Evolutionary conservation across 2,329 filamentous ascomycete species (phyloP).

Genomic region (Ascosphaera pollenicola): DNA sequence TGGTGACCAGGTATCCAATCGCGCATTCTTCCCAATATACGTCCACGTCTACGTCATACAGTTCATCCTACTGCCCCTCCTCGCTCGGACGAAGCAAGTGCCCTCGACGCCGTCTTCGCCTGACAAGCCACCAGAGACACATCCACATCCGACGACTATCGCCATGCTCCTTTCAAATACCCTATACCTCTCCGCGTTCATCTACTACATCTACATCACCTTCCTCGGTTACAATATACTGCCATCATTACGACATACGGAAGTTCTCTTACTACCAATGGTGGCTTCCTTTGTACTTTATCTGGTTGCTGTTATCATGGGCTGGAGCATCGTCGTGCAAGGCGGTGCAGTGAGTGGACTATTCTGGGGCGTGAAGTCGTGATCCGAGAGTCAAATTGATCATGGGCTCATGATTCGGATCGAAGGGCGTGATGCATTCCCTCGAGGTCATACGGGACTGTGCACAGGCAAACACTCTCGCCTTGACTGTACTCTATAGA

Average conservation of each 20-base stretch:
- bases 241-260: slow-evolving; percentile 44
- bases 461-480: too few species aligned
- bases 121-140: slow-evolving; percentile 37
- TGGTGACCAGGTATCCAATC: slow-evolving; percentile 31
- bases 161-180: slow-evolving; percentile 39
- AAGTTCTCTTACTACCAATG: slow-evolving; percentile 40
- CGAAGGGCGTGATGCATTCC: too few species aligned
- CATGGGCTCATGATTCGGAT: too few species aligned
- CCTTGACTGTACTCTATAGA: too few species aligned
- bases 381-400: too few species aligned
- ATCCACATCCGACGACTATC: slow-evolving; percentile 18
- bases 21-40: slow-evolving; percentile 46
- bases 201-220: slow-evolving; percentile 46
- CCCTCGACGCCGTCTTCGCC: slow-evolving; percentile 29
- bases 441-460: too few species aligned
- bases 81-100: slow-evolving; percentile 21
- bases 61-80: slow-evolving; percentile 42
- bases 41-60: slow-evolving; percentile 44
- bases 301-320: slow-evolving; percentile 27
- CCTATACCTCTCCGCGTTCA: slow-evolving; percentile 41
- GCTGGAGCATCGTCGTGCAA: slow-evolving; percentile 23
- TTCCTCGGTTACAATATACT: slow-evolving; percentile 49
- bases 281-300: slow-evolving; percentile 37
- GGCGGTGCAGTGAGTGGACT: slow-evolving; percentile 20
- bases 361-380: slow-evolving; percentile 24